Conservation (phyloP, 371 early-diverging fungal genomes). For the Basidiobolus meristosporus region DNA sequence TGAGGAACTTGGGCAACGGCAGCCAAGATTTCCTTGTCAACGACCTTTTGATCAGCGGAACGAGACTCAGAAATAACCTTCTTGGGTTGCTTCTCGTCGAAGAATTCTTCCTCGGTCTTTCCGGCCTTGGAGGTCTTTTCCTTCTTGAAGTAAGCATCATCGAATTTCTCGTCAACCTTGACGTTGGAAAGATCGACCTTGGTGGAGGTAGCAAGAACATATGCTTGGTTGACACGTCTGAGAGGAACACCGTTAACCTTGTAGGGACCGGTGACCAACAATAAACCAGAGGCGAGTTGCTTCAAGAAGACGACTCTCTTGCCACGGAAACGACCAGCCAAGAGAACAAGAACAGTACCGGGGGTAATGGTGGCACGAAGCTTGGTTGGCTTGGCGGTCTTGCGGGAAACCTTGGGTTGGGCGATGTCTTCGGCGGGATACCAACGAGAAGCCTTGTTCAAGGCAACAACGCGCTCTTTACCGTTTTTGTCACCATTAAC, state of each 20-base stretch:
- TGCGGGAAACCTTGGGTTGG: constrained; percentile 60
- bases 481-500: constrained; percentile 77
- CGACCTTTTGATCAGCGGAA: constrained; percentile 69
- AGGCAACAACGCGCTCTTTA: constrained; percentile 48
- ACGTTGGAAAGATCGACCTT: constrained; percentile 72
- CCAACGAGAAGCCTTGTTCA: constrained; percentile 57
- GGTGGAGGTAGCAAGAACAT: constrained; percentile 95
- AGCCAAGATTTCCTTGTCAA: constrained; percentile 69
- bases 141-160: constrained; percentile 85
- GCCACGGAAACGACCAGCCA: constrained; percentile 93
- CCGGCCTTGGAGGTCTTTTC: constrained; percentile 46
- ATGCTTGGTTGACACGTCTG: constrained; percentile 95
- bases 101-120: constrained; percentile 56
- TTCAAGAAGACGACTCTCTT: constrained; percentile 97
- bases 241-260: constrained; percentile 96
- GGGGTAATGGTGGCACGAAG: constrained; percentile 86
- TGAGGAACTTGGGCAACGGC: constrained; percentile 64
- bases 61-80: constrained; percentile 40
- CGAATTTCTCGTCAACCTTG: constrained; percentile 57
- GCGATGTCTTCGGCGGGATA: constrained; percentile 76
- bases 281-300: constrained; percentile 85
- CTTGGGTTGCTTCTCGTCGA: constrained; percentile 36
- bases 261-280: constrained; percentile 94
- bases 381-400: constrained; percentile 47
- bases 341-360: constrained; percentile 91